phyloP scores from a whole-genome alignment of 1,284 basidiomycete genomes.

The Tremellales sp. region DNA sequence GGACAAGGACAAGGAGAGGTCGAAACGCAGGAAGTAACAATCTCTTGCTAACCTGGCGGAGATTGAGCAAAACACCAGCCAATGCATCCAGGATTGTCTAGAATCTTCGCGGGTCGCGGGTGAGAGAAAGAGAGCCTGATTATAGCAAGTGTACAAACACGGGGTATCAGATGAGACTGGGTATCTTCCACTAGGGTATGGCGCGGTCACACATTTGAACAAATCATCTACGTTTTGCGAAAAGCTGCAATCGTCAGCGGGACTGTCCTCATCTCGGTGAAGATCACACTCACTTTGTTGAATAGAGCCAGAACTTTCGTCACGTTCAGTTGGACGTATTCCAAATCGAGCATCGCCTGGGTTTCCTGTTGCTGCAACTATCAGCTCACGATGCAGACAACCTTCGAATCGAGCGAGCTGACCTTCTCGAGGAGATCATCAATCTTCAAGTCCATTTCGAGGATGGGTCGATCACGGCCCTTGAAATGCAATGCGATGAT shows the following conservation, averaged over 20 bases:
- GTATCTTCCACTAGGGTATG: neutral
- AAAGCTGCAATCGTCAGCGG: slow-evolving; percentile 1
- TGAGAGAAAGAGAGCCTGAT: too few species aligned
- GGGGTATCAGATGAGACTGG: too few species aligned
- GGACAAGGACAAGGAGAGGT: slow-evolving; percentile 6
- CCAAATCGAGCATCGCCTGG: slow-evolving; percentile 88
- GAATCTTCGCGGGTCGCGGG: too few species aligned
- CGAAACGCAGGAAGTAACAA: too few species aligned
- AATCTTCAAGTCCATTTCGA: slow-evolving; percentile 99
- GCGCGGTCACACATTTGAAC: neutral
- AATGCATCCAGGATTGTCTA: too few species aligned
- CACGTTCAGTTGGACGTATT: slow-evolving; percentile 96
- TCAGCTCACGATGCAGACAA: slow-evolving; percentile 4
- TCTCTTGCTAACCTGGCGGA: too few species aligned
- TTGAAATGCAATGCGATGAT: slow-evolving; percentile 99
- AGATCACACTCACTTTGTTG: slow-evolving; percentile 66
- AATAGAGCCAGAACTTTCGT: slow-evolving; percentile 86
- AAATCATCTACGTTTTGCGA: slow-evolving; percentile 7
- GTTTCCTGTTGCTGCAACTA: slow-evolving; percentile 90
- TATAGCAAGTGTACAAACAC: too few species aligned
- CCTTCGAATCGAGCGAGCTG: slow-evolving; percentile 8
- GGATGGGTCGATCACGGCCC: slow-evolving; percentile 96
- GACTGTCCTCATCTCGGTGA: neutral
- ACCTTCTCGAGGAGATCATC: slow-evolving; percentile 97
- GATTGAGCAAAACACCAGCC: too few species aligned